Base-by-base conservation (phyloP, 495 filamentous ascomycete species). In the Hyaloscypha variabilis region DNA sequence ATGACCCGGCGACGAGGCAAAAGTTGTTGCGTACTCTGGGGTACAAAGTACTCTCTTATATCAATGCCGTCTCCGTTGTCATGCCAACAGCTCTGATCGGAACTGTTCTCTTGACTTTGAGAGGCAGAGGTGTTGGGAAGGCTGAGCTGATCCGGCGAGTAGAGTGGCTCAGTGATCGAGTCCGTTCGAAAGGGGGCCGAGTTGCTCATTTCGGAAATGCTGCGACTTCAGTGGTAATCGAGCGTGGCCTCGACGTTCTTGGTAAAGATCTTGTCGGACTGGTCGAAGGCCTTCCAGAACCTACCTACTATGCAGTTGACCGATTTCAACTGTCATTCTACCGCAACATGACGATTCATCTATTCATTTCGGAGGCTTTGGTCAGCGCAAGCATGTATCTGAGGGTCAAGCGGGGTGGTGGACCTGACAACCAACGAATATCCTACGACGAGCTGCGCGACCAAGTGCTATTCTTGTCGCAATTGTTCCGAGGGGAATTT, bases 51-150 rank as follows among this genome's bases (percentile, higher is more conserved):
- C 81, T 99, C 26, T 89, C 90, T 3, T 92, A 98, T 69, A 98
- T 99, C 79, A 99, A 99, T 73, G 83, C 89, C 30, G 94, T 96
- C 2, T 96, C 93, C 2, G 95, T 99, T 1, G 92, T 97, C 61
- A 99, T 99, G 95, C 95, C 95, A 4, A 97, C 95, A 0, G 91
- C 94, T 8, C 82, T 99, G 50, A 94, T 99, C 34, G 95, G 95
- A 11, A 98, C 95, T 0, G 92, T 98, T 0, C 82, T 99, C 0
- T 81, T 99, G 26, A 99, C 95, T 0, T 85, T 99, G 0, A 85
- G 95, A 70, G 95, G 95, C 1, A 88, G 95, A 50, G 95, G 95
- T 30, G 93, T 99, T 8, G 95, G 95, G 23, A 92, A 91, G 70
- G 77, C 82, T 0, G 95, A 99, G 72, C 79, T 99, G 52, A 85